Evolutionary conservation across 2,329 filamentous ascomycete species (phyloP).

Genomic region (Mycosphaerella arachidis): DNA sequence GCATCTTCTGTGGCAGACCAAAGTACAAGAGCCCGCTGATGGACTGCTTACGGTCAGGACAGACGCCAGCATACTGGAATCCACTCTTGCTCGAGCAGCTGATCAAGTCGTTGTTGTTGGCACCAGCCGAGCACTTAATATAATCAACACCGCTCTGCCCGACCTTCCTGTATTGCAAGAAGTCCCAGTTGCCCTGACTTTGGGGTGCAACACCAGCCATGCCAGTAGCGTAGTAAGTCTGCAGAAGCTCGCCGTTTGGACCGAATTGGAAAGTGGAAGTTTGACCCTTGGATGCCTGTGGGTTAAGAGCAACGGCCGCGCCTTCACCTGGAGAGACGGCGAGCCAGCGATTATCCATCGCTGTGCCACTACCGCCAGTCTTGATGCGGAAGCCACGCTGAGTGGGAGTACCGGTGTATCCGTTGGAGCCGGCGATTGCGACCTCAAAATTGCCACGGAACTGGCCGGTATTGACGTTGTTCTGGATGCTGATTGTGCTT

Average conservation of each 20-base stretch:
- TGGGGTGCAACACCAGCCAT: constrained; percentile 14
- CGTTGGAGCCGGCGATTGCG: constrained; percentile 41
- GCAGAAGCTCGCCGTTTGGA: constrained; percentile 10
- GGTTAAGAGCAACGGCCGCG: constrained; percentile 10
- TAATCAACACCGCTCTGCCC: constrained; percentile 7
- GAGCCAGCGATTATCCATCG: constrained; percentile 21
- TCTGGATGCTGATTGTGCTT: constrained; percentile 22
- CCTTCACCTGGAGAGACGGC: constrained; percentile 10
- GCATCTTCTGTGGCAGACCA: constrained; percentile 8
- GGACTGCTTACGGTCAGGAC: constrained; percentile 10
- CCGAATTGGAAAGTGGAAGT: constrained; percentile 11
- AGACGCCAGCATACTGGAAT: constrained; percentile 13
- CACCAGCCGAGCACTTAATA: constrained; percentile 11
- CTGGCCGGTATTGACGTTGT: constrained; percentile 34
- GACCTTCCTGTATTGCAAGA: constrained; percentile 10
- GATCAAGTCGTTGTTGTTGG: constrained; percentile 2
- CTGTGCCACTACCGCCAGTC: constrained; percentile 4
- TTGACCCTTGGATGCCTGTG: constrained; percentile 9
- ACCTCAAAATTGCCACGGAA: constrained; percentile 35
- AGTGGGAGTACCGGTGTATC: constrained; percentile 5
- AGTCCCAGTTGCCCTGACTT: constrained; percentile 5
- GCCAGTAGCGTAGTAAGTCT: constrained; percentile 10
- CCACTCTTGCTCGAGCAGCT: constrained; percentile 11
- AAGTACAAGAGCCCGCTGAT: constrained; percentile 12
- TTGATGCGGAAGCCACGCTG: constrained; percentile 7